phyloP scores from a whole-genome alignment of 495 filamentous ascomycete species.

The Penicillium cataractarum region DNA sequence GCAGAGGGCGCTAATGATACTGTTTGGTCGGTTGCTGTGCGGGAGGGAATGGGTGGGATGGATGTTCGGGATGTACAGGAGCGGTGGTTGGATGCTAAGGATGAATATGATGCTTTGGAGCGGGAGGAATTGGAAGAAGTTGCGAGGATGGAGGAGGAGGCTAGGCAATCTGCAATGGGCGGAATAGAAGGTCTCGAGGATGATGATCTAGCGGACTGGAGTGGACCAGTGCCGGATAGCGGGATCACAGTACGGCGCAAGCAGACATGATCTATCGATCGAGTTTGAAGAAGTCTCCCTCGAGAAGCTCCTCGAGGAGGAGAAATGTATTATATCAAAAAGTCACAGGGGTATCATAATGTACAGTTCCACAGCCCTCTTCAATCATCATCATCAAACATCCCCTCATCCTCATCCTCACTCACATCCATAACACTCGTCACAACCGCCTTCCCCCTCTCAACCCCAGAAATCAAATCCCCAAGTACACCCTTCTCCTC shows the following conservation, averaged over 20 bases:
- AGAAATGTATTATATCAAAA: constrained; percentile 35
- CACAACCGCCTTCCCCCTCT: constrained; percentile 22
- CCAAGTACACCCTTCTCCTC: constrained; percentile 47
- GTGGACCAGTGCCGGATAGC: constrained; percentile 42
- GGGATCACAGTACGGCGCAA: constrained; percentile 53
- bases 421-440: constrained; percentile 40
- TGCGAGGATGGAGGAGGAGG: constrained; percentile 43
- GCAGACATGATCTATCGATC: constrained; percentile 26
- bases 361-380: neutral
- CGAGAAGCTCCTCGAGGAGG: neutral
- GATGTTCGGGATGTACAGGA: constrained; percentile 90
- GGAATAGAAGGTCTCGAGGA: constrained; percentile 28
- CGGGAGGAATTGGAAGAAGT: constrained; percentile 69
- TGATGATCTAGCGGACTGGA: constrained; percentile 39
- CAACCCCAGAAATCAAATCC: constrained; percentile 37
- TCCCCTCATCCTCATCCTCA: constrained; percentile 59
- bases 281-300: neutral
- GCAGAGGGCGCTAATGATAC: constrained; percentile 92
- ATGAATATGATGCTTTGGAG: constrained; percentile 84
- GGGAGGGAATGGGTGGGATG: constrained; percentile 77
- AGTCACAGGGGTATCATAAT: constrained; percentile 27
- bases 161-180: constrained; percentile 22
- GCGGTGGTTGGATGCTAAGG: constrained; percentile 88
- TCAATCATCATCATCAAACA: constrained; percentile 38
- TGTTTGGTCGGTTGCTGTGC: constrained; percentile 92